Evolutionary conservation across 805 yeast genomes (phyloP).

Genomic region (Phaffomyces thermotolerans): DNA sequence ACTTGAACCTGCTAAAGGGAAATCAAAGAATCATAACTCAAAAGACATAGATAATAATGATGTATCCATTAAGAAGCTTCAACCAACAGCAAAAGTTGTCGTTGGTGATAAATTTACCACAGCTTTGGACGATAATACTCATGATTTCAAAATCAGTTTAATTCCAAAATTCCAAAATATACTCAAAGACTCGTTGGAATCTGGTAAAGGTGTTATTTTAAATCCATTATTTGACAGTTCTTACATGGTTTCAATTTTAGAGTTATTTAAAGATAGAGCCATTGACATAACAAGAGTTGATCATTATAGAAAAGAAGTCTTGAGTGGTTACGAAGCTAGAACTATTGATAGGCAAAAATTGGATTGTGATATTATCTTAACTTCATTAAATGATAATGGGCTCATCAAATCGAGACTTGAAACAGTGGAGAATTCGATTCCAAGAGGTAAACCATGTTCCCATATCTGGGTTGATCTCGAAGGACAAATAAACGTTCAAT

Average conservation of each 20-base stretch:
- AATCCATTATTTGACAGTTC: slow-evolving; percentile 52
- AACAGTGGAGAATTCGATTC: slow-evolving; percentile 34
- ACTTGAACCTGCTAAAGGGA: too few relatives aligned
- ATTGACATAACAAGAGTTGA: slow-evolving; percentile 48
- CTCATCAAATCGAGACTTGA: slow-evolving; percentile 6
- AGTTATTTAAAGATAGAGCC: slow-evolving; percentile 37
- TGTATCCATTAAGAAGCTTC: background rate
- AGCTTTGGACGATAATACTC: slow-evolving; percentile 23
- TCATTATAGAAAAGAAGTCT: slow-evolving; percentile 38
- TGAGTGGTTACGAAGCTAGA: slow-evolving; percentile 69
- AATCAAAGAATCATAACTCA: too few relatives aligned
- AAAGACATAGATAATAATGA: too few relatives aligned
- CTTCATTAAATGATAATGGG: slow-evolving; percentile 10
- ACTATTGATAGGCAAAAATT: slow-evolving; percentile 58
- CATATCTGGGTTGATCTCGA: slow-evolving; percentile 64
- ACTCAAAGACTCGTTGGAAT: slow-evolving; percentile 33
- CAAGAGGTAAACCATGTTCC: slow-evolving; percentile 55
- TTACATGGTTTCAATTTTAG: slow-evolving; percentile 55
- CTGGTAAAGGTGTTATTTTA: slow-evolving; percentile 47
- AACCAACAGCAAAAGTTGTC: background rate
- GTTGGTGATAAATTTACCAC: slow-evolving; percentile 23
- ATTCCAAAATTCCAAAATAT: slow-evolving; percentile 41
- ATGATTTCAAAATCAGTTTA: slow-evolving; percentile 31
- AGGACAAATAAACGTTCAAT: slow-evolving; percentile 47
- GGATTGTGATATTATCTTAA: slow-evolving; percentile 54